Evolutionary conservation across 345 rosid genomes (phyloP).

Genomic region (Firmiana major): DNA sequence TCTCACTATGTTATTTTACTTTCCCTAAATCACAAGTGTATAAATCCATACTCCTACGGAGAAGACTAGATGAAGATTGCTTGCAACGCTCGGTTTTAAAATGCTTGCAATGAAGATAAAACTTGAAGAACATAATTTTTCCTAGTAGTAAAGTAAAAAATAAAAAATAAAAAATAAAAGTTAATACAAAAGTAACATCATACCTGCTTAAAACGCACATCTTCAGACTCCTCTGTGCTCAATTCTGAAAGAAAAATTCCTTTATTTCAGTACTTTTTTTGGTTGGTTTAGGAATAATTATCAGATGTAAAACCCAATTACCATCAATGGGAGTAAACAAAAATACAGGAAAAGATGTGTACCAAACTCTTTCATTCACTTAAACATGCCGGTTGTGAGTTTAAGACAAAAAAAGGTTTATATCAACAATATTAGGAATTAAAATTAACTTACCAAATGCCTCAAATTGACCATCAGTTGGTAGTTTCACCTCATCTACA

Average conservation of each 20-base stretch:
- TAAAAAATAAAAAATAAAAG: neutral
- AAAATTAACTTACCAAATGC: conserved; percentile 56
- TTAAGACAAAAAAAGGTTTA: neutral
- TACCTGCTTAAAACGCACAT: conserved; percentile 86
- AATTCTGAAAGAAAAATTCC: conserved; percentile 43
- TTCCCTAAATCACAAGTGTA: neutral
- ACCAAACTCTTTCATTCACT: neutral
- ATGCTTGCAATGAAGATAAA: neutral
- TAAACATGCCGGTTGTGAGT: neutral
- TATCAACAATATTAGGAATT: neutral
- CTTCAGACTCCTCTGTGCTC: conserved; percentile 78
- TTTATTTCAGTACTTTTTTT: neutral
- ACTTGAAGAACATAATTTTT: neutral
- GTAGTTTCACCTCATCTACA: conserved; percentile 61
- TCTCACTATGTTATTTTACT: neutral
- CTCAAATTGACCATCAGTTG: conserved; percentile 64
- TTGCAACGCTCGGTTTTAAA: neutral
- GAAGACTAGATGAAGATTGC: neutral
- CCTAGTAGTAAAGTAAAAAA: neutral
- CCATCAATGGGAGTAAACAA: neutral
- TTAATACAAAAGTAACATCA: neutral
- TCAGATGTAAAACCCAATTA: neutral
- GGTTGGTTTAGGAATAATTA: neutral
- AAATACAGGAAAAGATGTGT: neutral
- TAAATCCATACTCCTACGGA: neutral